Base-by-base conservation (phyloP, 2,329 filamentous ascomycete genomes). In the Sarocladiaceae sp. region DNA sequence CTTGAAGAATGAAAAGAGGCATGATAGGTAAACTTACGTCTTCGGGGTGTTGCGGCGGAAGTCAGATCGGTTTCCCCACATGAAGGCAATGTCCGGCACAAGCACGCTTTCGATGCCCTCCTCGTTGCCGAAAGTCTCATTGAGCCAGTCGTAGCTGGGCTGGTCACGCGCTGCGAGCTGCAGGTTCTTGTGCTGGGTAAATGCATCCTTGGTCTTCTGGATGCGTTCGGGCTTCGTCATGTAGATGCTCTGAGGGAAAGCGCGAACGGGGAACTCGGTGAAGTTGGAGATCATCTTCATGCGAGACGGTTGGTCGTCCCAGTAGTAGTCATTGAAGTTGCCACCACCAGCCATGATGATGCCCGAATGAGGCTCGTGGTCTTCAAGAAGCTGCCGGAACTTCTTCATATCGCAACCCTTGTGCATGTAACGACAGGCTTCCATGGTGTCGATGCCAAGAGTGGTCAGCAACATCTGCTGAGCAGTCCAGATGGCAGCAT, bases 251-350 rank as follows among this genome's bases (percentile, higher is more conserved):
- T 56, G 54, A 9, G 54, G 54, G 40, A 56, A 56, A 12, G 54
- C 54, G 27, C 54, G 53, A 23, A 57, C 45, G 6, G 54, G 51
- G 15, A 50, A 26, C 39, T 55, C 49, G 18, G 46, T 44, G 33
- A 54, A 56, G 43, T 50, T 53, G 23, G 45, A 29, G 20, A 56
- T 56, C 54, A 56, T 55, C 51, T 56, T 55, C 54, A 56, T 56
- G 40, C 54, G 54, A 12, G 53, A 56, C 47, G 54, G 54, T 48
- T 56, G 53, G 45, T 56, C 54, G 44, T 56, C 54, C 54, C 54
- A 56, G 47, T 56, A 56, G 47, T 56, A 56, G 42, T 56, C 54
- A 48, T 56, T 56, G 19, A 56, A 56, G 48, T 56, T 56, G 21
- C 54, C 54, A 3, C 54, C 54, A 35, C 54, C 54, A 16, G 54